Evolutionary conservation across 495 filamentous ascomycete genomes (phyloP).

Genomic region (Chaetomidium leptoderma): DNA sequence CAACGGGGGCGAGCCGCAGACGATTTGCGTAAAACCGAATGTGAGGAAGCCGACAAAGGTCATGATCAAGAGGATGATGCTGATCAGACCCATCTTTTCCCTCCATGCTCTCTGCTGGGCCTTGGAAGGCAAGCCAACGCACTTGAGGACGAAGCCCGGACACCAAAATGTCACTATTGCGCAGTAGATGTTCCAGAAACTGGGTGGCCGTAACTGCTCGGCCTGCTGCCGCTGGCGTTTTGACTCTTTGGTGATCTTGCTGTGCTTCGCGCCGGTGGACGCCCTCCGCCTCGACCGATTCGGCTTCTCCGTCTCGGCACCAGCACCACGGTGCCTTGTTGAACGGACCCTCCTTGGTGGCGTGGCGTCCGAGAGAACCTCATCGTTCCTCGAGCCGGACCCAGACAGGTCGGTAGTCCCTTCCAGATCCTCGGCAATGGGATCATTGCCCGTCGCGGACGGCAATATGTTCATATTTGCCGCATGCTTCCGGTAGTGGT

Average conservation of each 20-base stretch:
- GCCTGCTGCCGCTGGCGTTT: conserved; percentile 52
- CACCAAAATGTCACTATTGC: conserved; percentile 91
- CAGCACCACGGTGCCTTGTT: conserved; percentile 20
- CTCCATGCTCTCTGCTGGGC: conserved; percentile 92
- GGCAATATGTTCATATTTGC: conserved; percentile 83
- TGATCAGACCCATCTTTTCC: conserved; percentile 97
- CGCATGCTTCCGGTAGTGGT: conserved; percentile 87
- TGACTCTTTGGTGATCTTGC: conserved; percentile 56
- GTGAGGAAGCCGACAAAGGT: conserved; percentile 92
- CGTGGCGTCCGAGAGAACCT: conserved; percentile 38
- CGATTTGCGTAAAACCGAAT: conserved; percentile 88
- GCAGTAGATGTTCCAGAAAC: conserved; percentile 94
- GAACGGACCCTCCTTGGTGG: conserved; percentile 31
- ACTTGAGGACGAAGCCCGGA: conserved; percentile 76
- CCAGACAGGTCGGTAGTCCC: conserved; percentile 43
- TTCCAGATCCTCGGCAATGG: conserved; percentile 66
- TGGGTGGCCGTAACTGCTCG: conserved; percentile 72
- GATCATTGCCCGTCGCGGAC: conserved; percentile 88
- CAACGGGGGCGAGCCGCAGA: conserved; percentile 65
- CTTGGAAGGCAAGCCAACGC: conserved; percentile 82
- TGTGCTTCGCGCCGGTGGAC: conserved; percentile 33
- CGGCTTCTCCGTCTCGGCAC: conserved; percentile 37
- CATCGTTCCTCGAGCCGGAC: conserved; percentile 36
- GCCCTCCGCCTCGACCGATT: conserved; percentile 29
- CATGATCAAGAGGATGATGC: conserved; percentile 84